phyloP scores from a whole-genome alignment of 148 eudicot genomes.

The Rhododendron ovatum region DNA sequence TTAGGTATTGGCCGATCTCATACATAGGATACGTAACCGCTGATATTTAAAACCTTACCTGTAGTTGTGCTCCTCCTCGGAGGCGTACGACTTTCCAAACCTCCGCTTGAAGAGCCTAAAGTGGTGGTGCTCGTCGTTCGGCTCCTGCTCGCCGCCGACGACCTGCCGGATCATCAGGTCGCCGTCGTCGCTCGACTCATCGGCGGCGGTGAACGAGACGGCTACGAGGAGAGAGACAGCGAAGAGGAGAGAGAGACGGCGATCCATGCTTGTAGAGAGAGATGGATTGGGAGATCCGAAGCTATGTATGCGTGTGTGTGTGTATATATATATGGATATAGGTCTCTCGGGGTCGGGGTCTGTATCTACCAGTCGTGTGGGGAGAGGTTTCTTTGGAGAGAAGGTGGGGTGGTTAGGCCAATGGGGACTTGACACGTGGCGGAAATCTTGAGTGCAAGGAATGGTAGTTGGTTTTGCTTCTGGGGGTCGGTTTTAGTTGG shows the following conservation, averaged over 20 bases:
- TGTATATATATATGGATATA: not conserved
- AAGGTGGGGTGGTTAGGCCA: not conserved
- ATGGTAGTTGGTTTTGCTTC: constrained; percentile 4
- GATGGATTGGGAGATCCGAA: not conserved
- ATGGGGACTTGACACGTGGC: constrained; percentile 3
- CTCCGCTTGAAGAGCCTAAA: constrained; percentile 49
- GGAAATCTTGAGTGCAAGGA: not conserved
- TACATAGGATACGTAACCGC: not conserved
- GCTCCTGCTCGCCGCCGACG: constrained; percentile 8
- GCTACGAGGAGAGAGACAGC: constrained; percentile 30
- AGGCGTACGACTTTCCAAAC: constrained; percentile 42
- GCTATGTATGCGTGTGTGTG: not conserved
- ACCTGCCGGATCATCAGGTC: constrained; percentile 44
- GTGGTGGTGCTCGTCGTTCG: constrained; percentile 44
- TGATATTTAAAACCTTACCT: constrained; percentile 14
- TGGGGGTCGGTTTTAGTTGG: not conserved
- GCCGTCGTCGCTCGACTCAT: constrained; percentile 15
- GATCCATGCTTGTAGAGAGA: constrained; percentile 18
- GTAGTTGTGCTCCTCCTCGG: constrained; percentile 53
- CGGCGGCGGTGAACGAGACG: constrained; percentile 12
- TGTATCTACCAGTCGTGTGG: constrained; percentile 6
- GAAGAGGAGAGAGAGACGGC: constrained; percentile 28
- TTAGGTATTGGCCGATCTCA: not conserved
- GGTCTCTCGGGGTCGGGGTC: not conserved
- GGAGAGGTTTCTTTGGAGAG: constrained; percentile 3